phyloP scores from a whole-genome alignment of 305 asterid species.

The Ilex paraguariensis region DNA sequence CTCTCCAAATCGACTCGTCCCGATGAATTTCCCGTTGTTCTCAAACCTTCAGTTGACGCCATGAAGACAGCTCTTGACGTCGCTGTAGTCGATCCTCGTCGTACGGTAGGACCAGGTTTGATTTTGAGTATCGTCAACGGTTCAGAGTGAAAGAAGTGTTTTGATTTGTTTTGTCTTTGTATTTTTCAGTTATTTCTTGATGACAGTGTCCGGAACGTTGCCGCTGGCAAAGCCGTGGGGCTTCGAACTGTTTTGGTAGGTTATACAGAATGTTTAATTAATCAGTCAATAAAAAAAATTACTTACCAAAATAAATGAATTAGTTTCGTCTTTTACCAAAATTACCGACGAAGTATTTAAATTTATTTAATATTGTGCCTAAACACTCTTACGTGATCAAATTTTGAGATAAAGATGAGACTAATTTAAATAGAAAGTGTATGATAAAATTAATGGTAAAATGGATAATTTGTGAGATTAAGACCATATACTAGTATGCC shows the following conservation, averaged over 20 bases:
- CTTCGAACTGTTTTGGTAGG: constrained; percentile 73
- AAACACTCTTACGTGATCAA: too few species aligned
- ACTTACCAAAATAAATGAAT: too few species aligned
- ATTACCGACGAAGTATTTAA: too few species aligned
- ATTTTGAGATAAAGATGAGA: too few species aligned
- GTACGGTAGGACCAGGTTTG: constrained; percentile 52
- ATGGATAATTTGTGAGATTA: too few species aligned
- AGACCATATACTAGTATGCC: too few species aligned
- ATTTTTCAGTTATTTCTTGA: constrained; percentile 64
- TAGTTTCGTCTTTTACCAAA: too few species aligned
- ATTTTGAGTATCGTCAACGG: neutral
- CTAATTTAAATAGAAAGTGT: too few species aligned
- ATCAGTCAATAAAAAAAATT: too few species aligned
- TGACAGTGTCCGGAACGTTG: constrained; percentile 63
- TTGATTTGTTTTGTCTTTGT: neutral
- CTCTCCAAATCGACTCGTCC: constrained; percentile 34
- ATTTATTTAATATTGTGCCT: too few species aligned
- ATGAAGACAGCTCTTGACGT: constrained; percentile 59
- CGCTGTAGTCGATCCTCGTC: constrained; percentile 63
- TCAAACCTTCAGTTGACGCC: constrained; percentile 76
- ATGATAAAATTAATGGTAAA: too few species aligned
- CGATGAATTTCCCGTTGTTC: constrained; percentile 61
- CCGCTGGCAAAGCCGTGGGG: constrained; percentile 71
- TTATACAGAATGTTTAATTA: neutral
- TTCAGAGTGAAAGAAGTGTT: neutral